Evolutionary conservation across 169 alveolate genomes (phyloP).

Genomic region (Plasmodium ovale): DNA sequence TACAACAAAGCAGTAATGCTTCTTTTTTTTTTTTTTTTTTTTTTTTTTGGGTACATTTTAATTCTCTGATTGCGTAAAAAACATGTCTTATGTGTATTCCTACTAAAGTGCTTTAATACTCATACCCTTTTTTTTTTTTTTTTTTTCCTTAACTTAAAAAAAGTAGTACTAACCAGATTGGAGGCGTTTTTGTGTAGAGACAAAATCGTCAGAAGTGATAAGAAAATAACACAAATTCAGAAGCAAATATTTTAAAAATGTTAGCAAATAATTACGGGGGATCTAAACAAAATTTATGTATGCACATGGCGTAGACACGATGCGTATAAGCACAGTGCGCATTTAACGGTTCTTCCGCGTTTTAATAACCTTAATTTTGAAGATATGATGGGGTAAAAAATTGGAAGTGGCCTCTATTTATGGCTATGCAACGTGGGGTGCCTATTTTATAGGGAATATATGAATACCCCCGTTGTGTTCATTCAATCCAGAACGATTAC

Average conservation of each 20-base stretch:
- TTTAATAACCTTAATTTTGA: not conserved
- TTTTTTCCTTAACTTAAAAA: conserved; percentile 2
- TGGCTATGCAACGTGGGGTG: too few relatives aligned
- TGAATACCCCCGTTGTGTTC: not conserved
- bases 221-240: not conserved
- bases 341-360: too few relatives aligned
- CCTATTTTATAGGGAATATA: not conserved
- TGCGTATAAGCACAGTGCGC: too few relatives aligned
- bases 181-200: not conserved
- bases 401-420: too few relatives aligned
- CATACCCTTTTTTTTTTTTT: not conserved
- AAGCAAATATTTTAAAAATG: not conserved
- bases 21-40: not conserved
- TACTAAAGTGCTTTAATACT: not conserved
- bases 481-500: conserved; percentile 15
- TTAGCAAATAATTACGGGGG: not conserved
- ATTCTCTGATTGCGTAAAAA: not conserved
- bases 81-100: not conserved
- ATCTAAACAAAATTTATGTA: too few relatives aligned
- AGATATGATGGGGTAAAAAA: too few relatives aligned
- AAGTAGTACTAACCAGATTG: not conserved
- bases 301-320: too few relatives aligned
- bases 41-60: not conserved
- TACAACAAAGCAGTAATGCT: too few relatives aligned
- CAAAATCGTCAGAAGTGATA: not conserved